Evolutionary conservation across 1,139 yeast genomes (phyloP).

Genomic region (Yarrowia galli): DNA sequence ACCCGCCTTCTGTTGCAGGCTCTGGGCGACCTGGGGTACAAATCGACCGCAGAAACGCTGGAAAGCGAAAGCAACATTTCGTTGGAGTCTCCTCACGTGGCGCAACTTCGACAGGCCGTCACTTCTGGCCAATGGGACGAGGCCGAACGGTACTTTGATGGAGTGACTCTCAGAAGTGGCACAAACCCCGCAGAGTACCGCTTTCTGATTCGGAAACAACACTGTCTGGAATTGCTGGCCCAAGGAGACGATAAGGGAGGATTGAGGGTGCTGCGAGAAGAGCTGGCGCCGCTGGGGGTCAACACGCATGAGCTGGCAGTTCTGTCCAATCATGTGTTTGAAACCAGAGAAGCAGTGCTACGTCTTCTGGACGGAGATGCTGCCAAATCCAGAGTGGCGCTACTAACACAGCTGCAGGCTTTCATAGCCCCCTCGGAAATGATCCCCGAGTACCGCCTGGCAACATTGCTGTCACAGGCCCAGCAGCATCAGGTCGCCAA

Average conservation of each 20-base stretch:
- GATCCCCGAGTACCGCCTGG: slow-evolving; percentile 61
- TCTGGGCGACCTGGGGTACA: slow-evolving; percentile 59
- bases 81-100: slow-evolving; percentile 51
- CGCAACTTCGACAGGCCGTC: slow-evolving; percentile 54
- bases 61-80: slow-evolving; percentile 55
- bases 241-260: slow-evolving; percentile 52
- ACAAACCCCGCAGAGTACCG: slow-evolving; percentile 41
- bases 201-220: slow-evolving; percentile 50
- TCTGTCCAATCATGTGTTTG: slow-evolving; percentile 50
- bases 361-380: slow-evolving; percentile 53
- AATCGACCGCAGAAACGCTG: slow-evolving; percentile 52
- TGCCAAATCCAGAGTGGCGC: slow-evolving; percentile 53
- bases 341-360: slow-evolving; percentile 48
- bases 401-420: slow-evolving; percentile 56
- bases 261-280: slow-evolving; percentile 55
- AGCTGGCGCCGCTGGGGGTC: slow-evolving; percentile 47
- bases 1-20: slow-evolving; percentile 60
- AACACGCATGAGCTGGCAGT: slow-evolving; percentile 49
- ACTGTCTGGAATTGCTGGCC: slow-evolving; percentile 49
- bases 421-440: slow-evolving; percentile 61
- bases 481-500: slow-evolving; percentile 56
- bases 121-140: slow-evolving; percentile 55
- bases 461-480: slow-evolving; percentile 61
- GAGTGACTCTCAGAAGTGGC: slow-evolving; percentile 48
- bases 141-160: slow-evolving; percentile 52